phyloP scores from a whole-genome alignment of 2,329 filamentous ascomycete genomes.

The Colletotrichum nymphaeae region DNA sequence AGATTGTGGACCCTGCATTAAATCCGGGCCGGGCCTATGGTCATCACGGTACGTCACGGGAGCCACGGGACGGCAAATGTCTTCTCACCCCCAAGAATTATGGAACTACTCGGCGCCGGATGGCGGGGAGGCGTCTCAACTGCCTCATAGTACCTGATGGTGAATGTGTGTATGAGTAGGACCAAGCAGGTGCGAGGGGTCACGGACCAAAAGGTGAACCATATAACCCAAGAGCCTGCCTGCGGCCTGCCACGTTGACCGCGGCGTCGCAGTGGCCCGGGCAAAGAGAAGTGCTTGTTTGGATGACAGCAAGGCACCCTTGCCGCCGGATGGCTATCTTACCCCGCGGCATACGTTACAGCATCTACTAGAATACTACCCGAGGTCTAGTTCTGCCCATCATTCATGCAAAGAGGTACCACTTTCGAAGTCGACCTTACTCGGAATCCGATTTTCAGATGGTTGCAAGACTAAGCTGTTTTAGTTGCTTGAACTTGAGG shows the following conservation, averaged over 20 bases:
- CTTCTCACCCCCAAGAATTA: not conserved
- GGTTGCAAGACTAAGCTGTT: too few species aligned
- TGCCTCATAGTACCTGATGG: too few species aligned
- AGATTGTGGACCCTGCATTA: not conserved
- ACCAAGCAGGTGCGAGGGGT: not conserved
- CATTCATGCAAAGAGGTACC: not conserved
- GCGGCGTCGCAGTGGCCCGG: constrained; percentile 2
- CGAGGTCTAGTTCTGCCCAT: constrained; percentile 8
- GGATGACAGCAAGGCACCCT: constrained; percentile 31
- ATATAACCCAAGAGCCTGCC: not conserved
- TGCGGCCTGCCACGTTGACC: not conserved
- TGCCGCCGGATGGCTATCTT: constrained; percentile 16
- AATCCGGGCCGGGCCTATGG: not conserved
- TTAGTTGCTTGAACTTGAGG: not conserved
- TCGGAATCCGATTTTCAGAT: not conserved
- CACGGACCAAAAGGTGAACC: not conserved
- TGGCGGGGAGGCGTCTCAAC: not conserved
- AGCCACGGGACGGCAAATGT: not conserved
- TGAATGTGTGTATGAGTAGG: too few species aligned
- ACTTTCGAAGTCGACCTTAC: not conserved
- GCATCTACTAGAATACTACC: constrained; percentile 9
- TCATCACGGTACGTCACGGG: too few species aligned
- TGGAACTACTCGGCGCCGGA: not conserved
- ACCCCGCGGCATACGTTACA: constrained; percentile 25
- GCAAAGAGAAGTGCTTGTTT: constrained; percentile 1